These are phyloP conservation scores for Leccinum solheimii DNA, from an alignment of 1,284 basidiomycete species.

Conservation along the genomic window DNA sequence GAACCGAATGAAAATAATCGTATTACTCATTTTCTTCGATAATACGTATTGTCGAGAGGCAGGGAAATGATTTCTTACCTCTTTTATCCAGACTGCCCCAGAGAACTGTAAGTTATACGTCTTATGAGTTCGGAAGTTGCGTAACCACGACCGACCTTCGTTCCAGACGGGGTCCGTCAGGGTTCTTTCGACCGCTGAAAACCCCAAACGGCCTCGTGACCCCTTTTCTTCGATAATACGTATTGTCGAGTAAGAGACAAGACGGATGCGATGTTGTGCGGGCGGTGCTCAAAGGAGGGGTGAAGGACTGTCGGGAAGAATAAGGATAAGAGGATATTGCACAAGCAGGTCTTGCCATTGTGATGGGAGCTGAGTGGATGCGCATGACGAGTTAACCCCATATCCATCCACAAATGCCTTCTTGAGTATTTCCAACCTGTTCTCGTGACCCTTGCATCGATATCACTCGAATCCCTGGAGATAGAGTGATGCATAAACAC, in stretches of 20 bases:
- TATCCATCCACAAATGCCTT: not conserved
- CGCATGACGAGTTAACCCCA: not conserved
- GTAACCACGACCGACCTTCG: too few species aligned
- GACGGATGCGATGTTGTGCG: not conserved
- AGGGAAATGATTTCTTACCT: too few species aligned
- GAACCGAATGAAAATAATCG: too few species aligned
- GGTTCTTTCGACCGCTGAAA: not conserved
- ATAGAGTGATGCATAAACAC: not conserved
- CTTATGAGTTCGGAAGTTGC: too few species aligned
- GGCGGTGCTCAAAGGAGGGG: conserved; percentile 2
- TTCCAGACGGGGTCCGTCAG: not conserved
- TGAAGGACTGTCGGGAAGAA: not conserved
- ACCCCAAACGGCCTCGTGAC: not conserved
- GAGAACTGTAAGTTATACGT: too few species aligned
- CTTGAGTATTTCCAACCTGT: not conserved
- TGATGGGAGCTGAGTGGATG: not conserved
- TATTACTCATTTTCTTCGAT: too few species aligned
- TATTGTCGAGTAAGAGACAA: not conserved
- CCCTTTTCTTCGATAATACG: not conserved
- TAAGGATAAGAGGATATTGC: conserved; percentile 2
- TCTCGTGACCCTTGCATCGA: not conserved
- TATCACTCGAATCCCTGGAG: not conserved
- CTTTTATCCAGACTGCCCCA: too few species aligned
- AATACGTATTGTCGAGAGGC: too few species aligned
- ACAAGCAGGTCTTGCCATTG: conserved; percentile 24